Conservation (phyloP, 2,329 filamentous ascomycete species). For the Aplosporella prunicola region DNA sequence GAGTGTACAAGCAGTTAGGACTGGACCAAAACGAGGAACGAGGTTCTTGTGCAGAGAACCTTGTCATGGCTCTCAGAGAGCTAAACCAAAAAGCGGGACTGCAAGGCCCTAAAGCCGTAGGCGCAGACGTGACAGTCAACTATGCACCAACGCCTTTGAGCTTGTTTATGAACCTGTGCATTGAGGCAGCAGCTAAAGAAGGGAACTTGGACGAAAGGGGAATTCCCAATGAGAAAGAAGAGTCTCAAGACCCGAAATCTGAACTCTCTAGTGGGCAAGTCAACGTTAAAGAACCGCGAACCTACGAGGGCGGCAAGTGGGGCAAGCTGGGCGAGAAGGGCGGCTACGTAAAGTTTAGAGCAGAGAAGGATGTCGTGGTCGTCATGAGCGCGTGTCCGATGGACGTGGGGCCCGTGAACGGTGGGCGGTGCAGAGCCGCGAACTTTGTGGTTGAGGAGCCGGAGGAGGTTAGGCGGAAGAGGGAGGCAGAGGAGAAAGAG, state of each 20-base stretch:
- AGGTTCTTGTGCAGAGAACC: slow-evolving; percentile 40
- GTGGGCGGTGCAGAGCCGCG: slow-evolving; percentile 29
- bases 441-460: slow-evolving; percentile 30
- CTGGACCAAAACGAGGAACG: slow-evolving; percentile 37
- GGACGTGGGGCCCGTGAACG: slow-evolving; percentile 28
- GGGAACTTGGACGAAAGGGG: slow-evolving; percentile 1
- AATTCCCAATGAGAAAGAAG: background rate
- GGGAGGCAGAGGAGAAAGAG: slow-evolving; percentile 1
- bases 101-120: slow-evolving; percentile 37
- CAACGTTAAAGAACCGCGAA: slow-evolving; percentile 21
- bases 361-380: slow-evolving; percentile 28
- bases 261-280: slow-evolving; percentile 12
- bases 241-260: background rate
- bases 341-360: slow-evolving; percentile 24
- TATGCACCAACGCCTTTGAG: slow-evolving; percentile 38
- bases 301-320: slow-evolving; percentile 2
- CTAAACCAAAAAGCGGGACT: slow-evolving; percentile 38
- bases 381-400: slow-evolving; percentile 31
- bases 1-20: slow-evolving; percentile 32
- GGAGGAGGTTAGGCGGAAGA: slow-evolving; percentile 14
- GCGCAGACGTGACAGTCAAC: slow-evolving; percentile 40
- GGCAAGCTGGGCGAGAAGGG: slow-evolving; percentile 22
- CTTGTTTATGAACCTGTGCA: slow-evolving; percentile 30
- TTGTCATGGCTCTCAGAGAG: slow-evolving; percentile 40
- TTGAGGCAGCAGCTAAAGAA: slow-evolving; percentile 12